Base-by-base conservation (phyloP, 176 grass and related monocot species). In the Ensete ventricosum region DNA sequence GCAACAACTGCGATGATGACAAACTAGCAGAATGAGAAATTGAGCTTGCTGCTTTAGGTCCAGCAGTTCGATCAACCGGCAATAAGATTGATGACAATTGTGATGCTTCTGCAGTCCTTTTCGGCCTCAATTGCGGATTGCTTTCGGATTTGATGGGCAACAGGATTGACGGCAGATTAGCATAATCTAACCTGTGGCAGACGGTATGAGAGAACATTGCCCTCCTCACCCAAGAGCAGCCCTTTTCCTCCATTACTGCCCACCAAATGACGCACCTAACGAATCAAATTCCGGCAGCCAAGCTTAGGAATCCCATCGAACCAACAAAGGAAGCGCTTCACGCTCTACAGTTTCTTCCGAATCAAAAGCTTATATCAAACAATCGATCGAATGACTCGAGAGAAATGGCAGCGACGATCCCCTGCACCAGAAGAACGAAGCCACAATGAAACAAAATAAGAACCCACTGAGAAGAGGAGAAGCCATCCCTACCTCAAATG, bases 141-240 rank as follows among this genome's bases (percentile, higher is more conserved):
- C 63, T 80, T 73, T 87, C 86, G 76, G 86, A 88, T 78, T 82
- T 78, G 76, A 76, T 78, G 71, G 82, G 50, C 79, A 83, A 90
- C 21, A 69, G 80, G 57, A 84, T 73, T 59, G 88, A 80, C 62
- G 84, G 82, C 82, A 75, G 53, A 69, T 82, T 53, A 62, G 87
- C 70, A 69, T 80, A 82, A 55, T 73, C 82, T 64, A 77, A 83
- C 43, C 85, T 77, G 49, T 87, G 89, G 60, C 48, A 77, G 78
- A 91, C 82, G 11, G 96, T 81, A 66, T 87, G 86, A 13, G 96
- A 87, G 81, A 87, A 99, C 52, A 84, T 85, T n/a, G 91, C 79
- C 24, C 91, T 90, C 77, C 73, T 85, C 58, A 99, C 74, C 96
- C 91, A 99, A 69, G 96, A 99, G 80, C 64, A 86, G 23, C 81